Evolutionary conservation across 2,329 filamentous ascomycete species (phyloP), one percentile per base, ranked within the genome.

Genomic region (Colletotrichum sojae): DNA sequence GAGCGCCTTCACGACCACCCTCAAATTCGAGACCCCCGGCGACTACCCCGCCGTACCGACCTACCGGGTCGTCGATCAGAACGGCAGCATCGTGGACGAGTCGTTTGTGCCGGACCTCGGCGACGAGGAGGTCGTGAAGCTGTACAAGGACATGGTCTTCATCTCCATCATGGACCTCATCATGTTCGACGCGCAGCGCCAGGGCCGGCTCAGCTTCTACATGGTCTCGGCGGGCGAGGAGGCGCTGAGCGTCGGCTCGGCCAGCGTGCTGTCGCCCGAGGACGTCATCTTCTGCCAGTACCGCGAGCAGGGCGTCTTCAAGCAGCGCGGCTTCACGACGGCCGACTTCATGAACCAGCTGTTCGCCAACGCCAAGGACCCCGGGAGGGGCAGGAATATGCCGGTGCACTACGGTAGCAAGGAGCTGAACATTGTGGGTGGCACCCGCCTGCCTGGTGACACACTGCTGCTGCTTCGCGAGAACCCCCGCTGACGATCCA

Each of bases 191-290:
- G 95, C 96, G 0, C 96, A 99, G 81, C 88, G 96, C 53, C 96
- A 99, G 81, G 95, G 95, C n/a, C 90, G 94, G 20, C 83, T 97
- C 64, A 95, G 92, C 79, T 99, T 99, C 82, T 99, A 99, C 82
- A 98, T 99, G 93, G 95, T 95, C 76, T 95, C 93, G 45, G 93
- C 94, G 0, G 95, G 95, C 67, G 95, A 98, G 83, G 96, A 99
- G 85, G 96, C 95, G 40, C 94, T 97, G 60, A 93, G 94, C 51
- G 91, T 99, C 2, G 96, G 94, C 1, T 95, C 92, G 2, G 94
- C 95, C 0, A 94, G 94, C 25, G 94, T 94, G 13, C 81, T 99
- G 69, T 86, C 89, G n/a, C 89, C 88, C n/a, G 88, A 92, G 59
- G 96, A 99, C 79, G 93, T 97, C 5, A 88, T 98, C 53, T 98